Evolutionary conservation across 257 asterid genomes (phyloP).

Genomic region (Marsdenia floribunda): DNA sequence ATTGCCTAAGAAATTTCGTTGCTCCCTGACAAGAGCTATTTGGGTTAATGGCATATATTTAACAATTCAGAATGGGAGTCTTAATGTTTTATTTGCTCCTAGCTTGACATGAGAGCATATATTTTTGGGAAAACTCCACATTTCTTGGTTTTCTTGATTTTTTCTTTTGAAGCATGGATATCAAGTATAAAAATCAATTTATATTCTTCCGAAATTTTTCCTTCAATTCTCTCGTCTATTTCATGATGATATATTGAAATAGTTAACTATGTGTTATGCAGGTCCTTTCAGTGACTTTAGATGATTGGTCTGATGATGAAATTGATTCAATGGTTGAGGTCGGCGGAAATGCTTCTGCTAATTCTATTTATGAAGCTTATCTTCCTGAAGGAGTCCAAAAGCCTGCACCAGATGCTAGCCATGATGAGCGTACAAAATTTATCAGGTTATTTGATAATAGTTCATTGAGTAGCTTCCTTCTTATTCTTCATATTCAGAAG

Average conservation of each 20-base stretch:
- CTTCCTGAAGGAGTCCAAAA: slow-evolving; percentile 80
- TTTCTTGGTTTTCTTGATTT: background rate
- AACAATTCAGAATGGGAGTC: background rate
- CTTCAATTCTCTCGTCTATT: background rate
- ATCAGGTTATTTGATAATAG: slow-evolving; percentile 45
- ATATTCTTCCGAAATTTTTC: background rate
- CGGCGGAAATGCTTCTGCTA: slow-evolving; percentile 95
- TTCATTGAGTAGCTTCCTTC: background rate
- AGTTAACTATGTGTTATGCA: slow-evolving; percentile 24
- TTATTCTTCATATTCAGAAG: background rate
- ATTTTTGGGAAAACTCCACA: background rate
- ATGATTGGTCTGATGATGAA: slow-evolving; percentile 96
- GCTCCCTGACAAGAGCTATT: background rate
- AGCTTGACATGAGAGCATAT: background rate
- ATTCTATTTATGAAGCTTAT: slow-evolving; percentile 95
- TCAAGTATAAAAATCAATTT: background rate
- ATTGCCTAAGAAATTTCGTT: background rate
- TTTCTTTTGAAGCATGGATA: background rate
- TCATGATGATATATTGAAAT: slow-evolving; percentile 3
- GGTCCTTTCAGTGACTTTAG: slow-evolving; percentile 96
- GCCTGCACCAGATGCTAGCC: slow-evolving; percentile 75
- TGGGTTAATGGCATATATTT: background rate
- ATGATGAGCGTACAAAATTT: slow-evolving; percentile 69
- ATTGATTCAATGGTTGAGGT: slow-evolving; percentile 87
- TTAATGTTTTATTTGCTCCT: slow-evolving; percentile 1